These are phyloP conservation scores for Candolleomyces efflorescens DNA, from an alignment of 768 basidiomycete genomes.

Conservation along the genomic window DNA sequence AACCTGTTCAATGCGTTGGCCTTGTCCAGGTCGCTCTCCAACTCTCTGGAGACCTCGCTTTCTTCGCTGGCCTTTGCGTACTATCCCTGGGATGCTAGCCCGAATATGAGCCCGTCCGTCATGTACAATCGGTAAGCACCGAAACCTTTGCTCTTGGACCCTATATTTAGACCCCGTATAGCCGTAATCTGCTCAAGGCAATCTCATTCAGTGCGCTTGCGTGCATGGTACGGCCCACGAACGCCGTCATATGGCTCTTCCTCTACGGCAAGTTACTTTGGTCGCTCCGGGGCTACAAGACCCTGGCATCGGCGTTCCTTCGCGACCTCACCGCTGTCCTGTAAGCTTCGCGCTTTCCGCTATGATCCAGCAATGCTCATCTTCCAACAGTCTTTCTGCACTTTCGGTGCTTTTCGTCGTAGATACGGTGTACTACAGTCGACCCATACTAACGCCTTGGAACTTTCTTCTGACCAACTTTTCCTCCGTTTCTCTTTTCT, in stretches of 20 bases:
- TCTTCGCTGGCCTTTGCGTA: slow-evolving; percentile 70
- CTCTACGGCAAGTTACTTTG: slow-evolving; percentile 57
- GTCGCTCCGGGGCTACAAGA: slow-evolving; percentile 37
- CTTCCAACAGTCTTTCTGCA: slow-evolving; percentile 19
- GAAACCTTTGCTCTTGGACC: background rate
- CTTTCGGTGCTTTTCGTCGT: slow-evolving; percentile 33
- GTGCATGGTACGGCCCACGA: slow-evolving; percentile 85
- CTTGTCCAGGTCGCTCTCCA: slow-evolving; percentile 85
- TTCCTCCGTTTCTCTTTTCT: slow-evolving; percentile 86
- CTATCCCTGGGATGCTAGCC: slow-evolving; percentile 67
- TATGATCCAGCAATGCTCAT: background rate
- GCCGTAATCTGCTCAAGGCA: slow-evolving; percentile 29
- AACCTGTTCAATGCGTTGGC: slow-evolving; percentile 87
- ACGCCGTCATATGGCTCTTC: slow-evolving; percentile 79
- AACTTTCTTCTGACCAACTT: slow-evolving; percentile 85
- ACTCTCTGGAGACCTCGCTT: slow-evolving; percentile 87
- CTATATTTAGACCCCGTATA: slow-evolving; percentile 16
- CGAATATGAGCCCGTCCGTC: slow-evolving; percentile 30
- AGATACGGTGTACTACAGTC: slow-evolving; percentile 71
- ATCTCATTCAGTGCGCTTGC: slow-evolving; percentile 68
- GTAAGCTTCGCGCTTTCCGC: slow-evolving; percentile 31
- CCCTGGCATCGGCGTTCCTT: slow-evolving; percentile 28
- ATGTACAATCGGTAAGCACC: slow-evolving; percentile 34
- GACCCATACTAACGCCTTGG: slow-evolving; percentile 65
- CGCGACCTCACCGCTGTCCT: slow-evolving; percentile 36